Conservation (phyloP, 1,139 yeast genomes). For the Sugiyamaella paludigena region DNA sequence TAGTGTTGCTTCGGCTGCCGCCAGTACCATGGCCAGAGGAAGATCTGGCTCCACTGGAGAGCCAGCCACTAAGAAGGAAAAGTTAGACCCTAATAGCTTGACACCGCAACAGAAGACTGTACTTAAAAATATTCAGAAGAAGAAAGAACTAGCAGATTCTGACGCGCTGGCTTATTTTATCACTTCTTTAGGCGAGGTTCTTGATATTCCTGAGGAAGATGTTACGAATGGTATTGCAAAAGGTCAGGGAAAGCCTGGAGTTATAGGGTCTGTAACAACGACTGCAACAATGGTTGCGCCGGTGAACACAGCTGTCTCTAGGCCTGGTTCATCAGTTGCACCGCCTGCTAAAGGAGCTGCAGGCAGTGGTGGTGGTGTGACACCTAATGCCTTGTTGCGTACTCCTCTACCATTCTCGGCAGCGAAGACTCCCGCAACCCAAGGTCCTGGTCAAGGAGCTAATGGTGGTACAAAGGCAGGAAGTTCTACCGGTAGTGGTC, state of each 20-base stretch:
- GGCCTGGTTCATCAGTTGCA: neutral
- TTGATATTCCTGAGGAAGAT: slow-evolving; percentile 31
- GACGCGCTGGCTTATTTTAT: slow-evolving; percentile 33
- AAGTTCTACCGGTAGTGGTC: slow-evolving; percentile 12
- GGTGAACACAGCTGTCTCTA: neutral
- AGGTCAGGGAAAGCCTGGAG: neutral
- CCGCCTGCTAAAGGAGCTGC: neutral
- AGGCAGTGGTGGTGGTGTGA: slow-evolving; percentile 17
- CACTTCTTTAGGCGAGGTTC: slow-evolving; percentile 32
- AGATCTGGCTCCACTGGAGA: slow-evolving; percentile 13
- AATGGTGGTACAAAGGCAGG: slow-evolving; percentile 6
- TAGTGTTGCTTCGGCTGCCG: slow-evolving; percentile 7
- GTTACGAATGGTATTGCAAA: slow-evolving; percentile 16
- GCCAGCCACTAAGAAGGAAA: slow-evolving; percentile 29
- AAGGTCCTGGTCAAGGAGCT: slow-evolving; percentile 5
- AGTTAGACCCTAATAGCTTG: slow-evolving; percentile 22
- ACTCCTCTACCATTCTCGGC: slow-evolving; percentile 31
- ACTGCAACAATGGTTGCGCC: neutral
- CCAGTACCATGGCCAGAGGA: slow-evolving; percentile 6
- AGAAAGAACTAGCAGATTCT: slow-evolving; percentile 28
- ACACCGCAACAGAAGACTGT: slow-evolving; percentile 21
- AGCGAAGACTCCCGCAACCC: slow-evolving; percentile 25
- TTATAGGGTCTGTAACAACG: too few species aligned
- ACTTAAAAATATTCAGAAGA: slow-evolving; percentile 24
- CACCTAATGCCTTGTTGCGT: slow-evolving; percentile 30